Evolutionary conservation across 805 yeast species (phyloP).

Genomic region (Cyberlindnera euphorbiiphila): DNA sequence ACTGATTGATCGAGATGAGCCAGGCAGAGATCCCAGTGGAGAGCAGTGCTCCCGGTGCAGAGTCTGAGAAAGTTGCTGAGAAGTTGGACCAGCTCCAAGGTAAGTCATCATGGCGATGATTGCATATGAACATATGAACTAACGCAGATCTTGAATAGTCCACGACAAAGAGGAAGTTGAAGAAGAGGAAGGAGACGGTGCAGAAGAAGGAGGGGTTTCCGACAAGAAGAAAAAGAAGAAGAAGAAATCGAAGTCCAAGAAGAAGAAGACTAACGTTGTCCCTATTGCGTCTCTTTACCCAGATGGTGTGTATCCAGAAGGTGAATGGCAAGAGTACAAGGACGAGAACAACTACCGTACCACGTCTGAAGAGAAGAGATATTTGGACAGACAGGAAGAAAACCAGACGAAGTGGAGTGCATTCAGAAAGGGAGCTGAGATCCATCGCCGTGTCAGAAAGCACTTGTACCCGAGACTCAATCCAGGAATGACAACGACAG

Average conservation of each 20-base stretch:
- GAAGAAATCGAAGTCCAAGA: conserved; percentile 59
- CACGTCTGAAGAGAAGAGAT: conserved; percentile 83
- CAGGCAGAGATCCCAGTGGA: too few relatives aligned
- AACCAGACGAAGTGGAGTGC: conserved; percentile 66
- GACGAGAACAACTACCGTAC: conserved; percentile 65
- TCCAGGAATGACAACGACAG: conserved; percentile 92
- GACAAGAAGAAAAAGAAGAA: conserved; percentile 36
- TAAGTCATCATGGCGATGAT: conserved; percentile 2
- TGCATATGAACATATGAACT: neutral
- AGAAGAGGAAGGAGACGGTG: conserved; percentile 32
- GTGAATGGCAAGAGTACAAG: conserved; percentile 77
- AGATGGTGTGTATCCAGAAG: conserved; percentile 75
- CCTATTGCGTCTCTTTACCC: conserved; percentile 68
- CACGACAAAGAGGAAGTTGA: conserved; percentile 22
- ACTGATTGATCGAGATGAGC: too few relatives aligned
- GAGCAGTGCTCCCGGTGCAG: neutral
- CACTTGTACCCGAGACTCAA: conserved; percentile 68
- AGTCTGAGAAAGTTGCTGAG: conserved; percentile 13
- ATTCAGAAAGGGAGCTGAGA: conserved; percentile 92
- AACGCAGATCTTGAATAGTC: too few relatives aligned
- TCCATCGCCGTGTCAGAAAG: conserved; percentile 86
- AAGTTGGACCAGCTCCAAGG: conserved; percentile 19
- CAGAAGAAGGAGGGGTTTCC: too few relatives aligned
- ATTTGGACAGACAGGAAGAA: conserved; percentile 58
- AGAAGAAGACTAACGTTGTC: conserved; percentile 49